Evolutionary conservation across 345 rosid species (phyloP).

Genomic region (Lumnitzera racemosa): DNA sequence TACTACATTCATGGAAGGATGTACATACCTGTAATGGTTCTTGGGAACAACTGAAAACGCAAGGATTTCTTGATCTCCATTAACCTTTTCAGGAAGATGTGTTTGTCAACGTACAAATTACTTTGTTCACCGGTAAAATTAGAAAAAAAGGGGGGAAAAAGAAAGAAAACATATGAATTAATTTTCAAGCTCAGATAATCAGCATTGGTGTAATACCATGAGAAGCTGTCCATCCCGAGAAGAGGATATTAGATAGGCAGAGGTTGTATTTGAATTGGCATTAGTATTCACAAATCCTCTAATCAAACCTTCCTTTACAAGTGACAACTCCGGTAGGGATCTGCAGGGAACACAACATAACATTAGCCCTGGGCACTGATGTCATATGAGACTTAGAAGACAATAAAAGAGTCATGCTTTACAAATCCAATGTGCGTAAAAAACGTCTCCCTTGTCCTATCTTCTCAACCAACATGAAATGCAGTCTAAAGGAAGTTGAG

Average conservation of each 20-base stretch:
- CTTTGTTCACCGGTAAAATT: background rate
- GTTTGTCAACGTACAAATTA: background rate
- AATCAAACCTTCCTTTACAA: constrained; percentile 53
- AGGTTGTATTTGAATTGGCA: constrained; percentile 34
- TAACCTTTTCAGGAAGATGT: constrained; percentile 37
- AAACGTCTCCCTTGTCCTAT: no score
- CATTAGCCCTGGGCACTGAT: background rate
- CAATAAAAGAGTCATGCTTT: no score
- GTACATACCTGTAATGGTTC: constrained; percentile 44
- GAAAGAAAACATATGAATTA: no score
- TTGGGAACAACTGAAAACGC: constrained; percentile 48
- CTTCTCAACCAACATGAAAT: no score
- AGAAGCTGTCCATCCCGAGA: constrained; percentile 69
- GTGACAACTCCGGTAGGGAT: constrained; percentile 69
- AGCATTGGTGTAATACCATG: constrained; percentile 31
- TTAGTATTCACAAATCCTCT: constrained; percentile 53
- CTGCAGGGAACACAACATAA: constrained; percentile 18
- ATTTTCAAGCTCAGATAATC: background rate
- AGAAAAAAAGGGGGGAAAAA: background rate
- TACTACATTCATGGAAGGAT: background rate
- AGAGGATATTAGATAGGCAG: constrained; percentile 47
- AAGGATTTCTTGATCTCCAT: constrained; percentile 65
- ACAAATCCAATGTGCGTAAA: no score
- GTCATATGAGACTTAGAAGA: background rate
- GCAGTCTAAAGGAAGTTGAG: no score